Base-by-base conservation (phyloP, 495 filamentous ascomycete genomes). In the Lasiosphaeriaceae sp. region DNA sequence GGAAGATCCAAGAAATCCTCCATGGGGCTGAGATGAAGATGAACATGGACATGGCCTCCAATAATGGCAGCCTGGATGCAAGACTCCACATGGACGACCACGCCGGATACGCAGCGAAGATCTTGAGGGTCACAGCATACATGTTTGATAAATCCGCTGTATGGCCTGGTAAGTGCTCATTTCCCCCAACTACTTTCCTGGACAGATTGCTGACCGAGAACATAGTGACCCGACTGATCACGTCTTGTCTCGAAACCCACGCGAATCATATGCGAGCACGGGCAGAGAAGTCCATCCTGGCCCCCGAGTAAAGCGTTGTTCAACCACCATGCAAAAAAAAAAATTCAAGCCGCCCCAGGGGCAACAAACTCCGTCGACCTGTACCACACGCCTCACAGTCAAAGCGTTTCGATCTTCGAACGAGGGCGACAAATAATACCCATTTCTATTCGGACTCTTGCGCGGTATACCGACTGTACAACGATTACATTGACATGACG, bases 111-210 rank as follows among this genome's bases (percentile, higher is more conserved):
- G 90, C 89, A 41, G 85, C 88, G 63, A 95, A 94, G 76, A 86
- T 97, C 55, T 75, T 97, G 63, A 79, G 88, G 62, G 83, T 93
- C 52, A 94, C 90, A 59, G 92, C 93, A 16, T 88, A 87, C 72
- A 87, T 96, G 80, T 82, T 98, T 56, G 91, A 94, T 59, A 87
- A 90, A 68, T 88, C 89, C 58, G 85, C 89, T 62, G 89, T 96
- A 16, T 98, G 93, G 93, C 93, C 93, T 71, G 85, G 90, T 93
- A 78, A 76, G 83, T 77, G 56, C 46, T 52, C 48, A 35, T 43
- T 22, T 11, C 24, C 2, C n/a, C 19, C 11, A 3, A 31, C 26
- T 9, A 31, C 26, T 41, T 44, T 54, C 19, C 37, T 58, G 16
- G 51, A 20, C 37, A 5, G 16, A 14, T 47, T 58, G 45, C 65